Evolutionary conservation across 1,139 yeast species (phyloP).

Genomic region (Nematodospora anomalae): DNA sequence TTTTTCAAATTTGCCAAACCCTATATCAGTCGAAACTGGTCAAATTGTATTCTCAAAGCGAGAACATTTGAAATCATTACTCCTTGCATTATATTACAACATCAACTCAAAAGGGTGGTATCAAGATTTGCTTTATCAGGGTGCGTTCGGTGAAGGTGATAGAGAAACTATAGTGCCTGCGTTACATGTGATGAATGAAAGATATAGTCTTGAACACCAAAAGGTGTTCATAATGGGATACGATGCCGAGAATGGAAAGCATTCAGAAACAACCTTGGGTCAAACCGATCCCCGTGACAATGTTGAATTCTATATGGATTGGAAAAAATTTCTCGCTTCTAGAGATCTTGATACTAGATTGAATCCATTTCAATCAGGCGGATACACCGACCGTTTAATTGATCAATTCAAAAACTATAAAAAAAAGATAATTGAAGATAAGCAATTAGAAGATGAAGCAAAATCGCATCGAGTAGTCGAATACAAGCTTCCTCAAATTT

Average conservation of each 20-base stretch:
- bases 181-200: conserved; percentile 35
- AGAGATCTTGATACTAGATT: conserved; percentile 28
- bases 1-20: conserved; percentile 30
- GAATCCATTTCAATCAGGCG: conserved; percentile 32
- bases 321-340: conserved; percentile 28
- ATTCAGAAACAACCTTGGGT: conserved; percentile 33
- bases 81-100: conserved; percentile 36
- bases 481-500: conserved; percentile 25
- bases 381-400: conserved; percentile 23
- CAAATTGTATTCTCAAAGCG: conserved; percentile 37
- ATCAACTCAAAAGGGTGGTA: conserved; percentile 28
- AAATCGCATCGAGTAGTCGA: conserved; percentile 12
- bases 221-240: conserved; percentile 29
- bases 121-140: conserved; percentile 36
- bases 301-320: conserved; percentile 23
- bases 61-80: conserved; percentile 28
- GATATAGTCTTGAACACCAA: conserved; percentile 29
- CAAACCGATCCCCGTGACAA: conserved; percentile 35
- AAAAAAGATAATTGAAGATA: conserved; percentile 13
- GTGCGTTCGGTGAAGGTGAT: conserved; percentile 40
- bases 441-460: conserved; percentile 13
- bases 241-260: conserved; percentile 19
- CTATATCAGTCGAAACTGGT: conserved; percentile 35
- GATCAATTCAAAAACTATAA: conserved; percentile 22
- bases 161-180: conserved; percentile 44